These are phyloP conservation scores for Astrothelium macrocarpum DNA, from an alignment of 495 filamentous ascomycete genomes.

Conservation along the genomic window DNA sequence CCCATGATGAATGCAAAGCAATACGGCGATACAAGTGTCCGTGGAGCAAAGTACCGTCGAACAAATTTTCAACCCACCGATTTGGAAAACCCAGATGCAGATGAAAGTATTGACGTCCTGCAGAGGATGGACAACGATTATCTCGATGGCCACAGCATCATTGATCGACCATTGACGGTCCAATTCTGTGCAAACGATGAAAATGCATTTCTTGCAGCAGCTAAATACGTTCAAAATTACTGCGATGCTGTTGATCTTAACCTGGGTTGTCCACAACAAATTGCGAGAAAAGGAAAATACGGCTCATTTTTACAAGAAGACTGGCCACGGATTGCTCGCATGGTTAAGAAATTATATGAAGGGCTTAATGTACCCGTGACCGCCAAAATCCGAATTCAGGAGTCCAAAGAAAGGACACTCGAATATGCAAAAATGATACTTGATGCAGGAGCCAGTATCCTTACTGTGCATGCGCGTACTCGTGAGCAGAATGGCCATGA, in stretches of 20 bases:
- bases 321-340: conserved; percentile 63
- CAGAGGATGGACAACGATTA: conserved; percentile 29
- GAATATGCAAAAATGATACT: conserved; percentile 85
- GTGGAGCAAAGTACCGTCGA: conserved; percentile 53
- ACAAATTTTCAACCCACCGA: conserved; percentile 46
- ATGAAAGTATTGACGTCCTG: conserved; percentile 11
- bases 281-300: conserved; percentile 81
- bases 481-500: conserved; percentile 94
- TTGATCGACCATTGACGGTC: conserved; percentile 84
- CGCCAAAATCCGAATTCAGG: conserved; percentile 87
- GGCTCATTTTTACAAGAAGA: conserved; percentile 94
- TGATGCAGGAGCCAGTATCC: conserved; percentile 78
- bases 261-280: conserved; percentile 95
- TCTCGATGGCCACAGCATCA: conserved; percentile 74
- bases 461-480: conserved; percentile 82
- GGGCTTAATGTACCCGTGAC: conserved; percentile 73
- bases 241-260: conserved; percentile 97
- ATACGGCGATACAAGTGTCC: conserved; percentile 50
- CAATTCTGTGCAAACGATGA: conserved; percentile 96
- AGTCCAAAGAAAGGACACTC: conserved; percentile 75
- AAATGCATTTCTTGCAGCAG: conserved; percentile 63
- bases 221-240: conserved; percentile 63
- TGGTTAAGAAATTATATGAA: conserved; percentile 69
- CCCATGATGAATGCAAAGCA: conserved; percentile 92
- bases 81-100: background rate